Evolutionary conservation across 352 stramenopile genomes (phyloP), one percentile per base, ranked within the genome.

Genomic region (Pythium aristosporum): DNA sequence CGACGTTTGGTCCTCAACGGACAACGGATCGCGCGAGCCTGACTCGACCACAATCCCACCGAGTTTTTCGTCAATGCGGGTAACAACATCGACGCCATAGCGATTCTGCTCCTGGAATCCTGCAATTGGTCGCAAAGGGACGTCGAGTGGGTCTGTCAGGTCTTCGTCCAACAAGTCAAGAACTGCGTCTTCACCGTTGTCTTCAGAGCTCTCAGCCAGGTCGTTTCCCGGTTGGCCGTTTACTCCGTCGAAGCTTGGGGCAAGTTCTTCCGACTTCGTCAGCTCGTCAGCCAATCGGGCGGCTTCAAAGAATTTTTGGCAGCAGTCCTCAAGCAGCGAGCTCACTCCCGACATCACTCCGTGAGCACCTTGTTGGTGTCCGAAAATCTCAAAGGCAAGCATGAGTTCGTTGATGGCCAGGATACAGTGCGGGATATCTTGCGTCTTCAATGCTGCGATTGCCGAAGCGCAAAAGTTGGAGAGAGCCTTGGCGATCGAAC

Each of bases 1-100:
- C 16, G 75, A 75, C n/a, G 84, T 78, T 62, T 96, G 87, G 51
- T 94, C 73, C 21, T 88, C 76, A 9, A 92, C 76, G 9, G 77
- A 88, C 41, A 94, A 43, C 37, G 79, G 55, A n/a, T 75, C 65
- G 18, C 28, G 49, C 12, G 43, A 60, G 11, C 46, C 52, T 2
- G 60, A 71, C 37, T 88, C 76, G 4, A 69, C 57, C n/a, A 82
- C 73, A 2, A 74, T 60, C 8, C 87, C 87, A 15, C 68, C 75
- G 36, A 95, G 63, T 49, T 95, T 95, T 28, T 91, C 75, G 52
- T 92, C 82, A 34, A 95, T 85, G 0, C 82, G 82, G 23, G 77
- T 73, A 10, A 94, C 63, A 6, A 94, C 85, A 61, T 91, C 81
- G 11, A 92, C 52, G 0, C 81, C 87, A 47, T 82, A 21, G 62